These are phyloP conservation scores for Myochromella boudieri DNA, from an alignment of 768 basidiomycete genomes.

Conservation along the genomic window DNA sequence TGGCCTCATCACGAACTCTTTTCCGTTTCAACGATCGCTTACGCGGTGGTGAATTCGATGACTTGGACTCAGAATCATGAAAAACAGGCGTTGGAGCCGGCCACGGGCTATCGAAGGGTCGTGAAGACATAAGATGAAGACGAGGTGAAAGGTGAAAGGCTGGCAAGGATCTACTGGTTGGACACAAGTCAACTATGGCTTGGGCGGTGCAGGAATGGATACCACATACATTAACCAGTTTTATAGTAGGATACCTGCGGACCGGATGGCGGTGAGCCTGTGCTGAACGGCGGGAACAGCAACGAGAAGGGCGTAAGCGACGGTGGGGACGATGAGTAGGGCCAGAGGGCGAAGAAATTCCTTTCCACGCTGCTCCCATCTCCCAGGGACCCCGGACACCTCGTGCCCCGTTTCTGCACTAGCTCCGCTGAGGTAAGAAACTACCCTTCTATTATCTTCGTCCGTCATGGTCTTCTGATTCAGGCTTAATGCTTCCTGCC, in stretches of 20 bases:
- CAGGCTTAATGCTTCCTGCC: too few relatives aligned
- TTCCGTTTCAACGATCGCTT: conserved; percentile 32
- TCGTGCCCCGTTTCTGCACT: not conserved
- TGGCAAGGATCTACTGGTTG: conserved; percentile 19
- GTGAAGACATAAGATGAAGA: conserved; percentile 33
- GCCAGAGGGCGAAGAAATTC: conserved; percentile 17
- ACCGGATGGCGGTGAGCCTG: conserved; percentile 8
- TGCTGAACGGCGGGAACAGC: conserved; percentile 17
- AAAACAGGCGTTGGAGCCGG: conserved; percentile 40
- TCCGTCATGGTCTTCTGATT: too few relatives aligned
- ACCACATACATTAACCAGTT: conserved; percentile 32
- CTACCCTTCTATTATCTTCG: too few relatives aligned
- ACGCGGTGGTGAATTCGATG: conserved; percentile 13
- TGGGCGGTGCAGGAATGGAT: conserved; percentile 23
- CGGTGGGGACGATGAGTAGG: conserved; percentile 22
- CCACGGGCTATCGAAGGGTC: conserved; percentile 38
- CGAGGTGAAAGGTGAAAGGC: conserved; percentile 22
- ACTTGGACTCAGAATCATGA: conserved; percentile 1
- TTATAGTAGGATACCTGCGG: conserved; percentile 10
- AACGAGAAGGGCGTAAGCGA: conserved; percentile 19
- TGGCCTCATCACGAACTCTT: conserved; percentile 18
- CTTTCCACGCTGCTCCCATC: conserved; percentile 19
- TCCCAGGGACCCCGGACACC: conserved; percentile 23
- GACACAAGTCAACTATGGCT: conserved; percentile 19
- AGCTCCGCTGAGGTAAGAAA: not conserved